Conservation (phyloP, 2,329 filamentous ascomycete genomes). For the Colletotrichum trifolii region DNA sequence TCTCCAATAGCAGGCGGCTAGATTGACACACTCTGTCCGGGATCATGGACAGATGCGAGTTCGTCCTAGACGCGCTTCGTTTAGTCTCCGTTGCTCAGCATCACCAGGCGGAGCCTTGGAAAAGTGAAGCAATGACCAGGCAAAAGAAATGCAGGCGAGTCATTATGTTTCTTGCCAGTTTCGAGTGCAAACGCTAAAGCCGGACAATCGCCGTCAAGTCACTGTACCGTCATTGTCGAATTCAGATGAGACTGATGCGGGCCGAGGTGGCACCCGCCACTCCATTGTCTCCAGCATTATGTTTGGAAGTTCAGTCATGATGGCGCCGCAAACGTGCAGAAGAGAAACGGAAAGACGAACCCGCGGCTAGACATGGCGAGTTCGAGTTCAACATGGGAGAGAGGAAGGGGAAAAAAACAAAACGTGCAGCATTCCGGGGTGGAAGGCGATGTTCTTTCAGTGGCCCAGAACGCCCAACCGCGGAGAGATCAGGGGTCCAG, state of each 20-base stretch:
- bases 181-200: conserved; percentile 14
- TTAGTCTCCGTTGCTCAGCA: not conserved
- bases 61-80: not conserved
- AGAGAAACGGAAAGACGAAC: conserved; percentile 18
- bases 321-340: conserved; percentile 20
- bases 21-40: not conserved
- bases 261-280: conserved; percentile 5
- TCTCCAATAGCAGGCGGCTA: not conserved
- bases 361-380: conserved; percentile 19
- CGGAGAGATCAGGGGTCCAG: conserved; percentile 23
- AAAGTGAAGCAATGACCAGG: conserved; percentile 9
- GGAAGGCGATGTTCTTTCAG: not conserved
- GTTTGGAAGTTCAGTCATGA: not conserved
- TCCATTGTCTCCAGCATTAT: not conserved
- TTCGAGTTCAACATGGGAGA: not conserved
- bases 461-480: conserved; percentile 1
- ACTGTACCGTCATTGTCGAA: conserved; percentile 3
- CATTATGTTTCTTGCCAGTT: conserved; percentile 27
- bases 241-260: conserved; percentile 16
- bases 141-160: conserved; percentile 14
- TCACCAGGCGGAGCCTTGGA: conserved; percentile 7
- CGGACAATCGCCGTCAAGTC: conserved; percentile 15
- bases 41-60: not conserved
- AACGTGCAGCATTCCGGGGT: conserved; percentile 19
- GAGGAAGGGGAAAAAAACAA: not conserved